phyloP scores from a whole-genome alignment of 768 basidiomycete genomes.

The Dentipellis sp. region DNA sequence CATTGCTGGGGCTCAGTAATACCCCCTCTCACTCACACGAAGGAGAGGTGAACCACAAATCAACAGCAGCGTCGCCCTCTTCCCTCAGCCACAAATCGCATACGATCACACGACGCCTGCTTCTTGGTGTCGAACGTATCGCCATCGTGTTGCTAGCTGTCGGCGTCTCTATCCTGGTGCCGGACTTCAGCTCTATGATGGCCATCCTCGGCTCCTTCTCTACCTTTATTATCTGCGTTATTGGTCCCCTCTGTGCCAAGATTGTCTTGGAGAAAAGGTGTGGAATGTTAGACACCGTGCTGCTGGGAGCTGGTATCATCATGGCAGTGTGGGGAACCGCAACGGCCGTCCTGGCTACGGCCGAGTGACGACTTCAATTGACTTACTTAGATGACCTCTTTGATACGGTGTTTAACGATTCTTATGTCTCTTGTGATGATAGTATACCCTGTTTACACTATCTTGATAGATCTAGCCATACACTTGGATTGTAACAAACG shows the following conservation, averaged over 20 bases:
- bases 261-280: constrained; percentile 44
- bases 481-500: constrained; percentile 2
- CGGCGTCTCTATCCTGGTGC: constrained; percentile 62
- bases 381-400: not conserved
- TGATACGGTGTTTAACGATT: not conserved
- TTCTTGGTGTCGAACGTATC: constrained; percentile 41
- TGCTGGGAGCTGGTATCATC: constrained; percentile 41
- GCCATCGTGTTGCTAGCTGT: constrained; percentile 52
- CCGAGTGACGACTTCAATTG: not conserved
- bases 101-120: no score
- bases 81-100: no score
- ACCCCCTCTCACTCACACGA: constrained; percentile 15
- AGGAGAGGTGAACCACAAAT: no score
- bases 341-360: constrained; percentile 44
- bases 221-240: constrained; percentile 50
- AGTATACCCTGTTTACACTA: constrained; percentile 1
- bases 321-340: constrained; percentile 78
- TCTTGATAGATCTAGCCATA: constrained; percentile 4
- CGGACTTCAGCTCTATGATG: constrained; percentile 78
- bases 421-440: not conserved
- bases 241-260: constrained; percentile 64
- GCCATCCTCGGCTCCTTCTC: constrained; percentile 89
- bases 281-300: constrained; percentile 38
- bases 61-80: no score
- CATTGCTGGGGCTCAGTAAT: constrained; percentile 60